A percentile compares a stretch with the other conserved stretches of the same genome.
Evolutionary conservation across 495 filamentous ascomycete species (phyloP).

Genomic region (Emericellopsis terricola): DNA sequence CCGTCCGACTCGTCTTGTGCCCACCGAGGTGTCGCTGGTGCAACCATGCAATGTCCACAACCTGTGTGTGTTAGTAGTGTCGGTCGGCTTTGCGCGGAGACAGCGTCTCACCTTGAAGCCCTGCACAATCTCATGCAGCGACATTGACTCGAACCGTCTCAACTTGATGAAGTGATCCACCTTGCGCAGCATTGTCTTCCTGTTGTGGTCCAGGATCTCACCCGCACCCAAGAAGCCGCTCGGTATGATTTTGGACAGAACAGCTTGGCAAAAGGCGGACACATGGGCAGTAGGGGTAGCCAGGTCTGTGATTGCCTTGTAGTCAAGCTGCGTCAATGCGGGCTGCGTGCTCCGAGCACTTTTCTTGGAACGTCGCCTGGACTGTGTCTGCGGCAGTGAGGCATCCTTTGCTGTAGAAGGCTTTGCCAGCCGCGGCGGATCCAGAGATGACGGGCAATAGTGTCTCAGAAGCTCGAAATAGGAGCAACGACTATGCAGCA

Average conservation of each 20-base stretch:
- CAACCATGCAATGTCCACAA: slow-evolving; percentile 57
- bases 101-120: slow-evolving; percentile 44
- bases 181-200: slow-evolving; percentile 36
- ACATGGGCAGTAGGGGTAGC: slow-evolving; percentile 53
- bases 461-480: slow-evolving; percentile 60
- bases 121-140: slow-evolving; percentile 60
- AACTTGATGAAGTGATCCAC: slow-evolving; percentile 63
- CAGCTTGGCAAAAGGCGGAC: slow-evolving; percentile 76
- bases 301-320: slow-evolving; percentile 39
- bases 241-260: slow-evolving; percentile 58
- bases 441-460: slow-evolving; percentile 45
- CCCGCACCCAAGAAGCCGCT: slow-evolving; percentile 53
- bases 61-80: slow-evolving; percentile 20
- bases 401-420: slow-evolving; percentile 3
- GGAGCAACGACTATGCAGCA: slow-evolving; percentile 51
- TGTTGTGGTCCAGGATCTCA: slow-evolving; percentile 35
- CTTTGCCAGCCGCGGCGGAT: slow-evolving; percentile 1
- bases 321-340: slow-evolving; percentile 3
- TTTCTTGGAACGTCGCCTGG: not conserved
- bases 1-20: slow-evolving; percentile 47
- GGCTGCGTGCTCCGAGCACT: not conserved
- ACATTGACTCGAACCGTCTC: slow-evolving; percentile 64
- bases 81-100: not conserved
- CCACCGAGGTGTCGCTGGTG: slow-evolving; percentile 22
- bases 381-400: slow-evolving; percentile 5